Evolutionary conservation across 2,329 filamentous ascomycete genomes (phyloP).

Genomic region (Berkeleyomyces rouxiae): DNA sequence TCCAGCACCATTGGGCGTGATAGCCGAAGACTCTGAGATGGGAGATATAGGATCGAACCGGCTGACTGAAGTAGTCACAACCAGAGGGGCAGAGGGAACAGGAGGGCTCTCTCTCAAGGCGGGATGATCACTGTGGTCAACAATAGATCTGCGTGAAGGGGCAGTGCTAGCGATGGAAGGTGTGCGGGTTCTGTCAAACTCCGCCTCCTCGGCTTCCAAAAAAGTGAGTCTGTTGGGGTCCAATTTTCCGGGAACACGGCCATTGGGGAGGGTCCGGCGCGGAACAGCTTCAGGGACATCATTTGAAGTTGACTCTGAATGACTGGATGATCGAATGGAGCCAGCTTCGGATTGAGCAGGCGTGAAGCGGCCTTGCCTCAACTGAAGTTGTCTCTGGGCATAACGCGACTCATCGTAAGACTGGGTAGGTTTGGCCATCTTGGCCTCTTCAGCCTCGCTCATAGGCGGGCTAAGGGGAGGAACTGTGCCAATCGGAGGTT

Average conservation of each 20-base stretch:
- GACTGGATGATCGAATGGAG: constrained; percentile 7
- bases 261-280: neutral
- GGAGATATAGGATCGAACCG: constrained; percentile 65
- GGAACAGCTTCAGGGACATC: neutral
- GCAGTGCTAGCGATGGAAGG: constrained; percentile 11
- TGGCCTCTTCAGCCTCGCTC: constrained; percentile 67
- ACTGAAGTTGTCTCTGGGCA: constrained; percentile 61
- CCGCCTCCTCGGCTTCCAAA: constrained; percentile 27
- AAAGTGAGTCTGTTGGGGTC: constrained; percentile 23
- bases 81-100: neutral
- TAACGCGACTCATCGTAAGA: constrained; percentile 77
- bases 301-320: constrained; percentile 5
- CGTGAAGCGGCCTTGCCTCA: constrained; percentile 58
- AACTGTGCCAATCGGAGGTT: constrained; percentile 20
- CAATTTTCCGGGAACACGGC: constrained; percentile 9
- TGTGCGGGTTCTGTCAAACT: constrained; percentile 18
- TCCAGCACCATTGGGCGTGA: constrained; percentile 26
- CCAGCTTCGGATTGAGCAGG: constrained; percentile 26
- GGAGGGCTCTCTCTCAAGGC: constrained; percentile 5
- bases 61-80: constrained; percentile 30
- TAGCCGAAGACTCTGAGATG: constrained; percentile 11
- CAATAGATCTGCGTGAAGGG: constrained; percentile 5
- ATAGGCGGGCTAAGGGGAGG: constrained; percentile 37
- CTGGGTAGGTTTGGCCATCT: constrained; percentile 53
- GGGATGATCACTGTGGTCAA: constrained; percentile 13